Evolutionary conservation across 176 grass and related monocot genomes (phyloP).

Genomic region (Ensete glaucum): DNA sequence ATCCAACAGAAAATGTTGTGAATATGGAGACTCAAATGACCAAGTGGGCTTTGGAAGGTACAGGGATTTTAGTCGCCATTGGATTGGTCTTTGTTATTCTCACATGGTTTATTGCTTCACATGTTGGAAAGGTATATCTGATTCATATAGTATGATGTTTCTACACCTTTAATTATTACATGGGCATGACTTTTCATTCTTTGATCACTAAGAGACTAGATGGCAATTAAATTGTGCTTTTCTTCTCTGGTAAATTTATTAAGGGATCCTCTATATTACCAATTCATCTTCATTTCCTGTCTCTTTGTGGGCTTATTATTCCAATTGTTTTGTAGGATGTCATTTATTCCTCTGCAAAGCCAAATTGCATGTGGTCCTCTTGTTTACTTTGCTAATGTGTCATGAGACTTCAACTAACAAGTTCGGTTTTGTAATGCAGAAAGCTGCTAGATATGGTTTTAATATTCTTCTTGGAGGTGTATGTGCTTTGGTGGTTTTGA

Average conservation of each 20-base stretch:
- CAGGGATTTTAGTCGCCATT: slow-evolving; percentile 57
- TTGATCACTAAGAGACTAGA: not conserved
- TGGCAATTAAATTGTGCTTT: not conserved
- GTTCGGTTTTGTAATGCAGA: slow-evolving; percentile 47
- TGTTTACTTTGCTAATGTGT: slow-evolving; percentile 4
- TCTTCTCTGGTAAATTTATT: too few species aligned
- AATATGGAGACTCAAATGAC: slow-evolving; percentile 18
- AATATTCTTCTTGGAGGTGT: slow-evolving; percentile 75
- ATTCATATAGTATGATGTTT: not conserved
- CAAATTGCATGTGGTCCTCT: not conserved
- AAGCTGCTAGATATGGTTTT: slow-evolving; percentile 53
- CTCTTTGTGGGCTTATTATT: too few species aligned
- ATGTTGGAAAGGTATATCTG: slow-evolving; percentile 65
- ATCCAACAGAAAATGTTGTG: slow-evolving; percentile 36
- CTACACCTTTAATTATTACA: slow-evolving; percentile 3
- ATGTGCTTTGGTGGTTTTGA: slow-evolving; percentile 62
- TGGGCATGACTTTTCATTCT: not conserved
- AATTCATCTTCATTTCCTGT: too few species aligned
- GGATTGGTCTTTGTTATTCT: slow-evolving; percentile 51
- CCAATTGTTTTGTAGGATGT: too few species aligned
- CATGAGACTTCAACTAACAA: slow-evolving; percentile 5
- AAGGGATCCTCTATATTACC: too few species aligned
- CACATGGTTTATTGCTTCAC: slow-evolving; percentile 74
- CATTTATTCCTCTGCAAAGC: not conserved
- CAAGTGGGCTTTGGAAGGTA: slow-evolving; percentile 48